Conservation (phyloP, 192 early-diverging fungal species). For the Coemansia guatemalensis region DNA sequence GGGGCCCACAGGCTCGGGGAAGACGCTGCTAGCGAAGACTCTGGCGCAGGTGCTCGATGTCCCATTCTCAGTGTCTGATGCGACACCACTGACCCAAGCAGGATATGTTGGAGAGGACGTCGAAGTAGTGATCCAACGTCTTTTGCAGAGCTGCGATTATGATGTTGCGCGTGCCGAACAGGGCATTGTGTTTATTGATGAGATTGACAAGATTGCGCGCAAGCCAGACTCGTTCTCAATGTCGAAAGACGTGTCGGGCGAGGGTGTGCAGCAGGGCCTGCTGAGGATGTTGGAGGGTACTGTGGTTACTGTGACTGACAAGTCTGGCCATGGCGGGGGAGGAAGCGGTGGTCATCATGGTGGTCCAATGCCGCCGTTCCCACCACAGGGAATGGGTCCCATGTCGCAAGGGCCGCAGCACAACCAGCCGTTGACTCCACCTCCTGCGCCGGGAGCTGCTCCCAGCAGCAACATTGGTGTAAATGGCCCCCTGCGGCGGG, state of each 20-base stretch:
- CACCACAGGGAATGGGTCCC: conserved; percentile 25
- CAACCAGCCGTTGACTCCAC: conserved; percentile 18
- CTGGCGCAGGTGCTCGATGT: conserved; percentile 81
- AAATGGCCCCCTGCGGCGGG: conserved; percentile 29
- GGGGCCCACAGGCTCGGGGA: conserved; percentile 84
- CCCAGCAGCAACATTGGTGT: conserved; percentile 10
- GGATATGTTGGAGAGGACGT: conserved; percentile 94
- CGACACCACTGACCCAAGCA: conserved; percentile 87
- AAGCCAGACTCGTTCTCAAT: conserved; percentile 70
- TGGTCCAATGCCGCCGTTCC: conserved; percentile 33
- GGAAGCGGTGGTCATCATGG: conserved; percentile 12
- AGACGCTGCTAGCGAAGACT: conserved; percentile 81
- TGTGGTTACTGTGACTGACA: conserved; percentile 81
- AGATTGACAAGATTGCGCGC: conserved; percentile 89
- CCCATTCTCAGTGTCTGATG: conserved; percentile 87
- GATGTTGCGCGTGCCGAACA: conserved; percentile 81
- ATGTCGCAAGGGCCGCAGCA: conserved; percentile 17
- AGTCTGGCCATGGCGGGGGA: conserved; percentile 58
- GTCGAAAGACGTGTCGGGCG: conserved; percentile 86
- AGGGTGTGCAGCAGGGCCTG: conserved; percentile 89
- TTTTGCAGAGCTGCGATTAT: conserved; percentile 86
- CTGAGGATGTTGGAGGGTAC: conserved; percentile 89
- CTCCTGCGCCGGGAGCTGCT: conserved; percentile 22
- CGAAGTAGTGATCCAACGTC: conserved; percentile 77
- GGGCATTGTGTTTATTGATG: conserved; percentile 90